A percentile compares a stretch with the other conserved stretches of the same genome.
Conservation (phyloP, 78 protist genomes). For the Emiliania huxleyi region DNA sequence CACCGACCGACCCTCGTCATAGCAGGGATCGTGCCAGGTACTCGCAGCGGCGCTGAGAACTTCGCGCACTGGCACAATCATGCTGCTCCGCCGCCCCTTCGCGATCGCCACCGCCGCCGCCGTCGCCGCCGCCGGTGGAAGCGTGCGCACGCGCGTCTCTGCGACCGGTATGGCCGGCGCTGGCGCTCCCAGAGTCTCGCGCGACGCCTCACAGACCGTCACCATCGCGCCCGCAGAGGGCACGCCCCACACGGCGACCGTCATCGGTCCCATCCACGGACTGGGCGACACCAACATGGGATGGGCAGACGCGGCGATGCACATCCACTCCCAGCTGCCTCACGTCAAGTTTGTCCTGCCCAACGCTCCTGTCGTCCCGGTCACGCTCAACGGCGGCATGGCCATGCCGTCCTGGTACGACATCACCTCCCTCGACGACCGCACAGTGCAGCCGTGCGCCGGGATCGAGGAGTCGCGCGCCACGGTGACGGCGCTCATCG, state of each 20-base stretch:
- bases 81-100: too few relatives aligned
- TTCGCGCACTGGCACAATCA: too few relatives aligned
- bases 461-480: neutral
- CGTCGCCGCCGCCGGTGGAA: too few relatives aligned
- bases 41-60: too few relatives aligned
- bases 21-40: too few relatives aligned
- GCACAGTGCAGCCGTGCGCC: neutral
- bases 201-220: neutral
- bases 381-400: neutral
- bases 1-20: too few relatives aligned
- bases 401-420: neutral
- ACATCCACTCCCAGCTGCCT: neutral
- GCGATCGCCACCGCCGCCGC: too few relatives aligned
- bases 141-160: neutral
- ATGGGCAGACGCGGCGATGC: neutral
- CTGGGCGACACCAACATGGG: neutral
- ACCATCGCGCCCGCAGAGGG: neutral
- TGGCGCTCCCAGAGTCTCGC: neutral
- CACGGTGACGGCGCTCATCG: neutral
- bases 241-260: neutral
- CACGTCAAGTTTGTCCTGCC: neutral
- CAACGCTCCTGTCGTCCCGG: neutral
- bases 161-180: neutral
- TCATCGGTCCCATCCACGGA: neutral
- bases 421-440: neutral